A percentile compares a stretch with the other conserved stretches of the same genome.
These are phyloP conservation scores for Mayamaea pseudoterrestris DNA, from an alignment of 108 stramenopile genomes.

Conservation along the genomic window DNA sequence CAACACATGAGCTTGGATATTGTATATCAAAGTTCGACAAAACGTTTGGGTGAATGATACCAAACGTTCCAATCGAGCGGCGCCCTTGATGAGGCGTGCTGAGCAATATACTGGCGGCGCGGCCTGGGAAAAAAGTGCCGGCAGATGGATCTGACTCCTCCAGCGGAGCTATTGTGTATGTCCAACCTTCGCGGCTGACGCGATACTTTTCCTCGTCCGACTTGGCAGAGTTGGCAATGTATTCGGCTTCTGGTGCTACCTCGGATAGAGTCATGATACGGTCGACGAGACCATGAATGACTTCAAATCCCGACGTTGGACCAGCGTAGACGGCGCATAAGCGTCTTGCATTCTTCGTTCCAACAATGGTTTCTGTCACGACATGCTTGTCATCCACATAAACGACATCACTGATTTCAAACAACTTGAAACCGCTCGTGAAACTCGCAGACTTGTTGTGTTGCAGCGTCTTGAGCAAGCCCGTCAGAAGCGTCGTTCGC, in stretches of 20 bases:
- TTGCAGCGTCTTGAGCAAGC: constrained; percentile 89
- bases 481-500: constrained; percentile 92
- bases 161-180: constrained; percentile 58
- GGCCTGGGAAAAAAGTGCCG: constrained; percentile 91
- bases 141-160: constrained; percentile 28
- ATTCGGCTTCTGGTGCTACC: constrained; percentile 71
- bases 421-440: constrained; percentile 77
- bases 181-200: constrained; percentile 71
- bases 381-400: constrained; percentile 73
- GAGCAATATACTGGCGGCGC: constrained; percentile 88
- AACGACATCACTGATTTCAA: constrained; percentile 95
- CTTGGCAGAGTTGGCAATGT: constrained; percentile 51
- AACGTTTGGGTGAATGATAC: constrained; percentile 94
- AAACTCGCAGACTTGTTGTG: constrained; percentile 82
- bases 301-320: constrained; percentile 94
- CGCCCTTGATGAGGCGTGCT: constrained; percentile 37
- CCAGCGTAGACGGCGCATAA: constrained; percentile 90
- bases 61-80: constrained; percentile 77
- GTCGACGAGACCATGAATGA: constrained; percentile 96
- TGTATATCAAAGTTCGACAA: constrained; percentile 85
- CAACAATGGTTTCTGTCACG: constrained; percentile 83
- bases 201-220: constrained; percentile 57
- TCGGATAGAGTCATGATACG: constrained; percentile 90
- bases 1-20: constrained; percentile 82
- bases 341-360: constrained; percentile 81